A percentile compares a stretch with the other conserved stretches of the same genome.
phyloP scores from a whole-genome alignment of 495 filamentous ascomycete genomes.

The Hypoxylon intermedium region DNA sequence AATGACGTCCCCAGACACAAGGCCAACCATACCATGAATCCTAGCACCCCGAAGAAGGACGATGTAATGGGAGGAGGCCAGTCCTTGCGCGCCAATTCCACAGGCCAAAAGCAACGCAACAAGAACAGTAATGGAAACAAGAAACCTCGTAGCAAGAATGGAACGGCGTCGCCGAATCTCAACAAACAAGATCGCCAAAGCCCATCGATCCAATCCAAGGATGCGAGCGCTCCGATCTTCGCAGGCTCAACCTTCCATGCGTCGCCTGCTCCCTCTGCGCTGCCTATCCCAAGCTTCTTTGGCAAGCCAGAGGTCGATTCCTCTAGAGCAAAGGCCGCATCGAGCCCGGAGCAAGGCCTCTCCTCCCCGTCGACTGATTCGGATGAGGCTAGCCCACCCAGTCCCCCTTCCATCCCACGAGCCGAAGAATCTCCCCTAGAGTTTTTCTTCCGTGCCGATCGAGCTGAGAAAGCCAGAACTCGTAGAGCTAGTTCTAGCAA shows the following conservation, averaged over 20 bases:
- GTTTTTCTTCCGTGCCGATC: slow-evolving; percentile 85
- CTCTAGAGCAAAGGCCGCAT: slow-evolving; percentile 47
- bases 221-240: slow-evolving; percentile 67
- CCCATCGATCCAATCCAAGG: slow-evolving; percentile 37
- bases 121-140: slow-evolving; percentile 42
- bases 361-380: slow-evolving; percentile 52
- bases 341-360: slow-evolving; percentile 42
- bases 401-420: slow-evolving; percentile 30
- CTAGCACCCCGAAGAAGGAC: slow-evolving; percentile 49
- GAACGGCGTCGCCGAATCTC: slow-evolving; percentile 44
- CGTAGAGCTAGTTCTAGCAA: slow-evolving; percentile 56
- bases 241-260: slow-evolving; percentile 95
- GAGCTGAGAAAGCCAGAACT: slow-evolving; percentile 71
- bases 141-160: slow-evolving; percentile 40
- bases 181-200: slow-evolving; percentile 48
- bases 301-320: slow-evolving; percentile 79
- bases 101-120: slow-evolving; percentile 40
- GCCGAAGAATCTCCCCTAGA: slow-evolving; percentile 80
- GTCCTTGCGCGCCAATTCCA: slow-evolving; percentile 36
- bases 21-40: slow-evolving; percentile 25
- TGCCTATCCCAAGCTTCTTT: slow-evolving; percentile 92
- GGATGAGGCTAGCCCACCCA: slow-evolving; percentile 52
- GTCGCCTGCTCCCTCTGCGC: slow-evolving; percentile 89
- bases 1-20: slow-evolving; percentile 50
- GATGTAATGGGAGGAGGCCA: not conserved